Evolutionary conservation across 2,329 filamentous ascomycete genomes (phyloP), one percentile per base, ranked within the genome.

Genomic region (Ilyonectria robusta): DNA sequence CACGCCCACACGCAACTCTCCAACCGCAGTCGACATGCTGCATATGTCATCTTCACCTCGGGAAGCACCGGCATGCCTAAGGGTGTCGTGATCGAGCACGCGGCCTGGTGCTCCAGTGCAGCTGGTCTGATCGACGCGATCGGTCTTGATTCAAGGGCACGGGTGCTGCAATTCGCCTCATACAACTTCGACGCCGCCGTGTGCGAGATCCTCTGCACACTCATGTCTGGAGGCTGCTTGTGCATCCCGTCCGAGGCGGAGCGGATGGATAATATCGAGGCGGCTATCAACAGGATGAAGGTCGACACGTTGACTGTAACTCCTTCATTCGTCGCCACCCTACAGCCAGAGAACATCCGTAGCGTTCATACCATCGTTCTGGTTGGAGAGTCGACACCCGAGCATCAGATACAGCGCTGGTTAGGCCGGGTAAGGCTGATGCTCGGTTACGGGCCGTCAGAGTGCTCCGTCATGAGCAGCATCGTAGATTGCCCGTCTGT

Each of bases 51-150:
- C 26, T 76, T 75, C 58, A 76, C 73, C 10, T 74, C 71, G 6
- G 74, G 73, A 9, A 75, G 69, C 46, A 75, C 74, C 1, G 74
- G 73, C n/a, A 61, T 62, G 17, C 72, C 74, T 4, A 76, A 76
- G 48, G 74, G 74, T 7, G 66, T 70, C 4, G 62, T 73, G 15
- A 66, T 75, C 40, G 60, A 64, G 6, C 74, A 75, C 66, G 62
- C 46, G 64, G 58, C 23, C 21, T 21, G 21, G 21, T 21, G 21
- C 21, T 21, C 21, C 21, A 21, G 21, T 21, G 21, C 21, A 21
- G 21, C 21, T 21, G 21, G 21, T 21, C 21, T 21, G 21, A 21
- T 21, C 21, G 37, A 35, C 13, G 47, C 29, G 11, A 59, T 66
- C 19, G 40, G 50, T 11, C 54, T 66, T 40, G 54, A 33, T 33